Base-by-base conservation (phyloP, 768 basidiomycete genomes). In the Lentinus tigrinus region DNA sequence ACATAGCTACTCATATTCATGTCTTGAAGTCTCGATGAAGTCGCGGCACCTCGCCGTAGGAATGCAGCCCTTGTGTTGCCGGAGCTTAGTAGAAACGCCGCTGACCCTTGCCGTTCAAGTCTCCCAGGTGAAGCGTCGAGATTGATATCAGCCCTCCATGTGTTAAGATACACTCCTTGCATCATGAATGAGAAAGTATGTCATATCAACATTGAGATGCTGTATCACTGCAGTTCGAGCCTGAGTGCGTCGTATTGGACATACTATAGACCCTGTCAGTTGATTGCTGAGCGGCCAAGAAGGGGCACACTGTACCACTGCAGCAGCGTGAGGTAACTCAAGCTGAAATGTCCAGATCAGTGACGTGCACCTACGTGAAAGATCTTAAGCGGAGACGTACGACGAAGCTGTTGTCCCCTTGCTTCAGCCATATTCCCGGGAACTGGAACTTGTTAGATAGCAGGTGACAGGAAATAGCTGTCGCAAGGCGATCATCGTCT, bases 221-320 rank as follows among this genome's bases (percentile, higher is more conserved):
- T 31, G 38, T 31, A 28, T 34, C 34, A 56, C 24, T 40, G 54
- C 1, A 66, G 34, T 36, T 67, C 65, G 5, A 69, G 55, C 31
- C 68, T 56, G 11, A 69, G 50, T 1, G 68, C 68, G 31, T 69
- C 68, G 53, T 69, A 69, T 34, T 69, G 68, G 11, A 69, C 63
- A 39, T 69, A 69, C 66, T 65, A 19, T 24, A 47, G 17, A 27
- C 26, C 3, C n/a, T 24, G 27, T n/a, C 2, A 23, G 23, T 37
- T 14, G 14, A n/a, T 23, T 42, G 36, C 23, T 6, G 47, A 28
- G 43, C 24, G 19, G 24, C 6, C 14, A 51, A 24, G 11, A 53
- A 26, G 21, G 8, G 6, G 16, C 13, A 34, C 1, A 38, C 61
- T 63, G 31, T 47, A 57, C 63, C 65, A 52, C 61, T 31, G 64